phyloP scores from a whole-genome alignment of 768 basidiomycete species.

The Termitomyces eurrhizus region DNA sequence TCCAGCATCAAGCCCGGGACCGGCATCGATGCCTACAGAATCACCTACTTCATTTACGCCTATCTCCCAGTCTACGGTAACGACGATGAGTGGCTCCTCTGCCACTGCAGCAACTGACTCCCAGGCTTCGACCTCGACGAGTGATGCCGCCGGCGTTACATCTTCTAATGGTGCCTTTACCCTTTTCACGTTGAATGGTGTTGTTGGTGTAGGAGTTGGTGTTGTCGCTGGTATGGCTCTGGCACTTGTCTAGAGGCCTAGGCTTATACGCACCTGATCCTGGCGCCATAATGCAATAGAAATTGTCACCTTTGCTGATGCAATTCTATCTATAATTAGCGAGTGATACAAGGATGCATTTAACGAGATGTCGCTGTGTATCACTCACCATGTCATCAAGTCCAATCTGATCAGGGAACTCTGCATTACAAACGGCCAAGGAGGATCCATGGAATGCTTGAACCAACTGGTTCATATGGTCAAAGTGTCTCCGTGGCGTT shows the following conservation, averaged over 20 bases:
- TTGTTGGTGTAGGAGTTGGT: background rate
- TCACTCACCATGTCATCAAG: too few species aligned
- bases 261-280: background rate
- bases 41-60: background rate
- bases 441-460: too few species aligned
- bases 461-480: too few species aligned
- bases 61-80: background rate
- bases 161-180: background rate
- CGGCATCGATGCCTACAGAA: background rate
- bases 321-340: too few species aligned
- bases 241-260: background rate
- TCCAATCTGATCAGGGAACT: too few species aligned
- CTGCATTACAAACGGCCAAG: too few species aligned
- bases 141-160: background rate
- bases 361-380: too few species aligned
- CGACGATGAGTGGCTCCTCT: background rate
- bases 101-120: background rate
- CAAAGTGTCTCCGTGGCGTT: too few species aligned
- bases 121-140: too few species aligned
- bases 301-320: too few species aligned
- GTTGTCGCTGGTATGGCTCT: constrained; percentile 1
- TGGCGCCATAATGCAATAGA: too few species aligned
- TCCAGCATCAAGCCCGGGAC: background rate
- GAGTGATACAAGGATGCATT: too few species aligned
- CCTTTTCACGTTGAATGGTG: background rate